phyloP scores from a whole-genome alignment of 2,329 filamentous ascomycete species.

The Colletotrichum gigasporum region DNA sequence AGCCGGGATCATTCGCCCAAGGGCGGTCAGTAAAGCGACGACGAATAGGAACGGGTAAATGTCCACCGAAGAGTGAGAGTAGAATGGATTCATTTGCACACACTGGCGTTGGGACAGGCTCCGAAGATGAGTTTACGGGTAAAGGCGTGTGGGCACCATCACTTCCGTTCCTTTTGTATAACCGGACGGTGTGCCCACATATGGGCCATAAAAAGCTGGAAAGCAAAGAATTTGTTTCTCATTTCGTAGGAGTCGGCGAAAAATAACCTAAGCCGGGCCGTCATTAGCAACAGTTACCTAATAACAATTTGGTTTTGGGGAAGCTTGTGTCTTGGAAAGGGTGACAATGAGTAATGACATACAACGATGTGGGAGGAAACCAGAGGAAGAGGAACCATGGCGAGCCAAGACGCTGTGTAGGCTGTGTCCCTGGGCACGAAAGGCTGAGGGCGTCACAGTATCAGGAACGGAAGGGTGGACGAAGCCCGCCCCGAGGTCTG shows the following conservation, averaged over 20 bases:
- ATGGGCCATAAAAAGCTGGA: neutral
- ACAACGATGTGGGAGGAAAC: neutral
- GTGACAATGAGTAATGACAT: neutral
- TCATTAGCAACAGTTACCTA: constrained; percentile 27
- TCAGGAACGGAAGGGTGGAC: neutral
- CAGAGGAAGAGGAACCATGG: neutral
- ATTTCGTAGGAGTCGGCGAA: neutral
- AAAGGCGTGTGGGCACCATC: neutral
- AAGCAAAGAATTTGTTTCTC: neutral
- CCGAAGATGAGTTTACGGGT: neutral
- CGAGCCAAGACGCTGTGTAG: neutral
- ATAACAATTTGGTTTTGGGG: constrained; percentile 5
- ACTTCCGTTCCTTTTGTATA: constrained; percentile 14
- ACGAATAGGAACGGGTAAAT: neutral
- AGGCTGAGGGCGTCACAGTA: neutral
- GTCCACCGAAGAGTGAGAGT: neutral
- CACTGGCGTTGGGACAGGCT: neutral
- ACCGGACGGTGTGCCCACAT: neutral
- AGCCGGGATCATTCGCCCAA: constrained; percentile 24
- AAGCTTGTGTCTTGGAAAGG: neutral
- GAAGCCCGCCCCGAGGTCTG: neutral
- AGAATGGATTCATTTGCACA: constrained; percentile 6
- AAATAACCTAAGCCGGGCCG: neutral
- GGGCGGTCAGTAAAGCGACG: neutral
- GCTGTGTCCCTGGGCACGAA: neutral